Evolutionary conservation across 495 filamentous ascomycete species (phyloP).

Genomic region (Elaphomyces granulatus): DNA sequence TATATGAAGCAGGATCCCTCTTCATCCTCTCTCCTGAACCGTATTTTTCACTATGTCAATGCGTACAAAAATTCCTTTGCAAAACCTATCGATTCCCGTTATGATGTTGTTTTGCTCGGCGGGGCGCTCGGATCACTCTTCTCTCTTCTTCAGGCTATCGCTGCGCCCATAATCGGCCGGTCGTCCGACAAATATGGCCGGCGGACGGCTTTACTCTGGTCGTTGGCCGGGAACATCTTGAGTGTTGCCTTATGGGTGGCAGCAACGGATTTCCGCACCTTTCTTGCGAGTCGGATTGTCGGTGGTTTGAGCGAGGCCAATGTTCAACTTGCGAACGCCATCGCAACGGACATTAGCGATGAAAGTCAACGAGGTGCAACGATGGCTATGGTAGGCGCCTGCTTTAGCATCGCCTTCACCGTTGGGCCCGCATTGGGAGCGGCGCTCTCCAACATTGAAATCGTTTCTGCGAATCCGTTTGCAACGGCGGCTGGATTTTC

Average conservation of each 20-base stretch:
- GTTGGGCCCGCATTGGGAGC: constrained; percentile 89
- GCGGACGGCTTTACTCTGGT: constrained; percentile 72
- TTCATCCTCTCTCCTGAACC: constrained; percentile 50
- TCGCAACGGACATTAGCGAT: constrained; percentile 91
- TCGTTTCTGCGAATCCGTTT: constrained; percentile 80
- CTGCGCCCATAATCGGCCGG: constrained; percentile 78
- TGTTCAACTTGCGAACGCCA: constrained; percentile 90
- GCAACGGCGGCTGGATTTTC: constrained; percentile 78
- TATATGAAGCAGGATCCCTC: constrained; percentile 58
- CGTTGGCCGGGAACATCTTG: constrained; percentile 88
- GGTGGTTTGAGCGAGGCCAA: constrained; percentile 94
- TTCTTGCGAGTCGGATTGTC: constrained; percentile 79
- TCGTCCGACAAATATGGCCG: constrained; percentile 85
- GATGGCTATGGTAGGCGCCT: constrained; percentile 90
- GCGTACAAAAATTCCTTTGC: constrained; percentile 91
- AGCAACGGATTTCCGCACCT: constrained; percentile 87
- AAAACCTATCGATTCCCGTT: constrained; percentile 84
- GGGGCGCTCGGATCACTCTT: constrained; percentile 90
- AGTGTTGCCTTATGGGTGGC: constrained; percentile 90
- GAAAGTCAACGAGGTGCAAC: constrained; percentile 67
- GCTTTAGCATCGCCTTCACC: constrained; percentile 95
- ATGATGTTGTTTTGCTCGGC: constrained; percentile 93
- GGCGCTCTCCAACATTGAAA: constrained; percentile 55
- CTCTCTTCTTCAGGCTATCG: constrained; percentile 83
- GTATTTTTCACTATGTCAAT: constrained; percentile 72